These are phyloP conservation scores for Acer negundo DNA, from an alignment of 345 rosid genomes.

Conservation along the genomic window DNA sequence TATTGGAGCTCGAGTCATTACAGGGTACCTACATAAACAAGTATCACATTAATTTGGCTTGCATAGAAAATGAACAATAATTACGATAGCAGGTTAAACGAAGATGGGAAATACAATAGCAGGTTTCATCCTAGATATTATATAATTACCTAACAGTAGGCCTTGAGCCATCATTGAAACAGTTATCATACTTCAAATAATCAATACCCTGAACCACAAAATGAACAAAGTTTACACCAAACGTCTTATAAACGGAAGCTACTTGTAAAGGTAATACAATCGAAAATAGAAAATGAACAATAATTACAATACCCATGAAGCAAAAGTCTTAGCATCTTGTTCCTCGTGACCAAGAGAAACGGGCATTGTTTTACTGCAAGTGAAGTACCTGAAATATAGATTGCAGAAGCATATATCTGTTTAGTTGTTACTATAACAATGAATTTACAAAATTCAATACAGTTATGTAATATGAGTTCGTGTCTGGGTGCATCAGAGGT, in stretches of 20 bases:
- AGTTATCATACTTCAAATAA: constrained; percentile 71
- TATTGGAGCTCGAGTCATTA: constrained; percentile 75
- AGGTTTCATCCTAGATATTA: background rate
- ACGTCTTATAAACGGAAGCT: background rate
- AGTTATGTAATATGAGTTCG: background rate
- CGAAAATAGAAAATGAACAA: constrained; percentile 7
- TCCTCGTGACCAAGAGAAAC: constrained; percentile 91
- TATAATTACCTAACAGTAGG: constrained; percentile 62
- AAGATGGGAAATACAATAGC: background rate
- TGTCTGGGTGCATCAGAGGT: background rate
- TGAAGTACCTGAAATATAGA: too few relatives aligned
- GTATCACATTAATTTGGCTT: background rate
- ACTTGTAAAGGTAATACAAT: background rate
- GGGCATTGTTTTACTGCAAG: too few relatives aligned
- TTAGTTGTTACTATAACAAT: background rate
- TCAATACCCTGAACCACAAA: constrained; percentile 65
- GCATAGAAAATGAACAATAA: too few relatives aligned
- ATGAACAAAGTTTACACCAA: background rate
- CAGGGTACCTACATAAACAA: constrained; percentile 60
- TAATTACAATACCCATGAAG: constrained; percentile 65
- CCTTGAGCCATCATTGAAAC: constrained; percentile 58
- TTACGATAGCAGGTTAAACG: background rate
- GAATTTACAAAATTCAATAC: background rate
- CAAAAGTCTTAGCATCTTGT: constrained; percentile 88
- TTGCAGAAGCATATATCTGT: background rate